Evolutionary conservation across 805 yeast species (phyloP), one percentile per base, ranked within the genome.

Genomic region (Candida ponderosae): DNA sequence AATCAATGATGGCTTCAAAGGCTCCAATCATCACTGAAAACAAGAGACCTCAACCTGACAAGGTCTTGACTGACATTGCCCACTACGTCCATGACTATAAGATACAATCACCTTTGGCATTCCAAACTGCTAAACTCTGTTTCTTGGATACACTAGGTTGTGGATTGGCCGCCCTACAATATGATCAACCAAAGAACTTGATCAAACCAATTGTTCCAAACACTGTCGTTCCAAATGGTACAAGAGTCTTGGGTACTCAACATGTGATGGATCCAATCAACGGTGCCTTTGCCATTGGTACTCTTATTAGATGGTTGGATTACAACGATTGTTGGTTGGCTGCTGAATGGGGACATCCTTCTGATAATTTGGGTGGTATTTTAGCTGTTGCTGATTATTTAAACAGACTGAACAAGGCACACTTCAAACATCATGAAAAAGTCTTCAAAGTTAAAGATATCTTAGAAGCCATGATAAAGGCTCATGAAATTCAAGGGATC

Each of bases 291-390:
- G 59, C 72, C 31, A 70, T 73, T 40, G 80, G 80, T 9, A 68
- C 79, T 17, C 54, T 68, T 40, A 72, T 75, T 47, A 64, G 81
- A 40, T 75, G 81, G 81, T 56, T 75, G 39, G 81, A 75, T 46
- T 75, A 66, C 59, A 75, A 75, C 43, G 81, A 75, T 51, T 75
- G 81, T 54, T 75, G 81, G 81, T 56, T 75, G 30, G 81, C 81
- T 34, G 79, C 79, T n/a, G 81, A 76, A 53, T 75, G 81, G 81
- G 81, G 81, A 4, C 81, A 75, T 53, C 81, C 81, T 18, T 70
- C 77, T 24, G 81, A 75, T 49, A 75, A 75, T 53, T 48, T 75
- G 35, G 81, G 80, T 33, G 76, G 77, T 36, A 73, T 75, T 40
- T 53, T 75, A 13, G 76, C 81, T 2, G 75, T 76, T 26, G 71